Evolutionary conservation across 2,329 filamentous ascomycete species (phyloP), one percentile per base, ranked within the genome.

Genomic region (Fusarium sp.): DNA sequence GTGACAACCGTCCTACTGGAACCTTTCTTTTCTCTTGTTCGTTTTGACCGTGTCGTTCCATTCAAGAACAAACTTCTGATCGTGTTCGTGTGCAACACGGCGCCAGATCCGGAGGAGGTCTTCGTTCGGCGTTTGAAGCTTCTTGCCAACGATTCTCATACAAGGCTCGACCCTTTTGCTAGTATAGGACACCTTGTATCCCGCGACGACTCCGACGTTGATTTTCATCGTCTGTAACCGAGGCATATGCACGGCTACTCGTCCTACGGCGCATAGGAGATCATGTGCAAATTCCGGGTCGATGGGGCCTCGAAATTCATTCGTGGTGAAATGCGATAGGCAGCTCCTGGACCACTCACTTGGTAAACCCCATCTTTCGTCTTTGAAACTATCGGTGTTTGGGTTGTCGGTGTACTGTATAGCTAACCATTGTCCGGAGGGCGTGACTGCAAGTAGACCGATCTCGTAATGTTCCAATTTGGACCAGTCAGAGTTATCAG

Each of bases 271-370:
- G 13, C 36, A 51, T 10, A 65, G 17, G 6, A 59, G 31, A 7
- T 6, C 10, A 4, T 59, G 40, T 13, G 53, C 60, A 17, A 51
- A 65, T 9, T 40, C 42, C 15, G 60, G 31, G 6, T 65, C 53
- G 7, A 59, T 38, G 2, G 62, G 60, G 7, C 62, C 62, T 36
- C 62, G 58, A 10, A 59, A 65, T 13, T 58, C 62, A 22, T 64
- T 52, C 15, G 34, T 44, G 3, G 43, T 20, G n/a, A 52, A 43
- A 1, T 14, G 22, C 3, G 60, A 55, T 7, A 46, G 15, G 0
- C 22, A 31, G 10, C 57, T 45, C 20, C 59, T 44, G 7, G 42
- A 22, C 2, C 5, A 17, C 3, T 40, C 59, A 18, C 36, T 46
- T 1, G 59, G 57, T 7, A 34, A 5, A 0, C 57, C 59, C 59